Evolutionary conservation across 2,329 filamentous ascomycete species (phyloP).

Genomic region (Cordyceps tenuipes): DNA sequence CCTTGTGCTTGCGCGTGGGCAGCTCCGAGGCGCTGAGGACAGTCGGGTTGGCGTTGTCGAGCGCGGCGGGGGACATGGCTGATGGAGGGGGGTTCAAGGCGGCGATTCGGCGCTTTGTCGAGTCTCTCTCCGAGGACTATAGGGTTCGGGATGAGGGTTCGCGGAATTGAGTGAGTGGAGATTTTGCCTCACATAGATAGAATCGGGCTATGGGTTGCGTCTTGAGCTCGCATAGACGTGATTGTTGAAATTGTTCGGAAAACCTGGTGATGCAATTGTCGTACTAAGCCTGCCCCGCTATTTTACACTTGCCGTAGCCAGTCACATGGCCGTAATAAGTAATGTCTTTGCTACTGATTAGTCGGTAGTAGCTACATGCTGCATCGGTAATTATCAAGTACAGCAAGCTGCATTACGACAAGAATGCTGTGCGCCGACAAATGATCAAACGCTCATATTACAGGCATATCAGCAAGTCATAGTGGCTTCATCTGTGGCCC

Average conservation of each 20-base stretch:
- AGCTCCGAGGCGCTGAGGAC: slow-evolving; percentile 84
- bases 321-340: slow-evolving; percentile 3
- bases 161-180: neutral
- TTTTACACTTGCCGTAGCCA: neutral
- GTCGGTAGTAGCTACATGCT: too few species aligned
- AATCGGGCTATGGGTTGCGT: neutral
- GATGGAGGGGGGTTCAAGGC: neutral
- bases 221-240: neutral
- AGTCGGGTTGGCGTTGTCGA: slow-evolving; percentile 83
- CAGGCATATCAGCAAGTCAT: neutral
- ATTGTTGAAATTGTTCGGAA: neutral
- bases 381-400: neutral
- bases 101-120: too few species aligned
- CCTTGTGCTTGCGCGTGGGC: slow-evolving; percentile 60
- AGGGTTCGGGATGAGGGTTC: neutral
- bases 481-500: neutral
- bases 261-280: slow-evolving; percentile 4
- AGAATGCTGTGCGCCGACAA: too few species aligned
- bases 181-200: neutral
- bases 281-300: neutral
- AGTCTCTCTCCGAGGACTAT: neutral
- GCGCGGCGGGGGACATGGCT: slow-evolving; percentile 22
- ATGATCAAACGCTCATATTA: too few species aligned
- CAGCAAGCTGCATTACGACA: neutral
- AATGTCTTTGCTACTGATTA: neutral